Conservation (phyloP, 2,329 filamentous ascomycete genomes). For the Pseudohalonectria lignicola region DNA sequence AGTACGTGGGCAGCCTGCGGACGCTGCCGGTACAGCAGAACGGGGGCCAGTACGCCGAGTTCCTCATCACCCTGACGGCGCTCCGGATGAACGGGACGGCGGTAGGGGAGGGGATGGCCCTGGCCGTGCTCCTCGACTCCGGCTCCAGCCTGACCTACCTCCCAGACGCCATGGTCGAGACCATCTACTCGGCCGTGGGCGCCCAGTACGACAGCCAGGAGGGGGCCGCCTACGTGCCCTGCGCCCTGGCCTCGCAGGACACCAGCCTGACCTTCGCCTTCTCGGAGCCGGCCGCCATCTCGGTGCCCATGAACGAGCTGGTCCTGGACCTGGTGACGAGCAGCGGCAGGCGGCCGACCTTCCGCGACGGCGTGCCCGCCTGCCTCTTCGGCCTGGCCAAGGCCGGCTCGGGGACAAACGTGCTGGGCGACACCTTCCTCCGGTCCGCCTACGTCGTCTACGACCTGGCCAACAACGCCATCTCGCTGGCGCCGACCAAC, state of each 20-base stretch:
- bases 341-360: conserved; percentile 34
- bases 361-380: conserved; percentile 39
- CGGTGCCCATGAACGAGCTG: conserved; percentile 47
- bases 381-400: conserved; percentile 61
- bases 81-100: conserved; percentile 31
- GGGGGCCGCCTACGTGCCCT: conserved; percentile 51
- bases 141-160: conserved; percentile 59
- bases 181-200: conserved; percentile 46
- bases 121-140: conserved; percentile 60
- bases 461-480: conserved; percentile 60
- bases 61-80: conserved; percentile 58
- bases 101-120: conserved; percentile 32
- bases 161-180: conserved; percentile 39
- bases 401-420: conserved; percentile 39
- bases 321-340: conserved; percentile 40
- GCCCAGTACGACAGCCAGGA: conserved; percentile 43
- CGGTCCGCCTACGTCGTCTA: conserved; percentile 68
- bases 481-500: conserved; percentile 57
- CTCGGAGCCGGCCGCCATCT: conserved; percentile 33
- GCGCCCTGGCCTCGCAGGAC: conserved; percentile 32
- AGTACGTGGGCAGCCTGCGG: conserved; percentile 50
- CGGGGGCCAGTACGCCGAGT: conserved; percentile 43
- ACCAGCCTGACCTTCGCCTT: conserved; percentile 43
- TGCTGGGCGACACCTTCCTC: conserved; percentile 66
- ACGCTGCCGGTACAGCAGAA: conserved; percentile 56